Evolutionary conservation across 2,329 filamentous ascomycete genomes (phyloP), one percentile per base, ranked within the genome.

Genomic region (Xylaria sp.): DNA sequence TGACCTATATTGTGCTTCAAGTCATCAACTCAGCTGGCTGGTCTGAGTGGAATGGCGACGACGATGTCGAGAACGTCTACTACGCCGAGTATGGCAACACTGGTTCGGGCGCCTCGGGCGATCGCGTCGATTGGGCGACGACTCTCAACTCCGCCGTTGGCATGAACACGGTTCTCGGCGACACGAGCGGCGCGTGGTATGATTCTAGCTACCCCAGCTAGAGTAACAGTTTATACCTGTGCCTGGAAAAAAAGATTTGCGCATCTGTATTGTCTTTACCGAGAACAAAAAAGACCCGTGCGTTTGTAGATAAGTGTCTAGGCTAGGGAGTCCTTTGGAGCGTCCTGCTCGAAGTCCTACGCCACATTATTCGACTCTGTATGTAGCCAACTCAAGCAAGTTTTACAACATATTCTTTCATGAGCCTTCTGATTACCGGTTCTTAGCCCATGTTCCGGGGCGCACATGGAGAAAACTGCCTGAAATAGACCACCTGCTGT

Each of bases 1-100:
- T 43, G 8, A 28, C 47, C 52, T 15, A 46, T 21, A n/a, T n/a
- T n/a, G 46, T 3, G 6, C 25, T 25, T 38, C 9, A 46, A 23
- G 84, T 89, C 19, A 81, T 90, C 69, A 88, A 89, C 68, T 62
- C 78, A 1, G 81, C 82, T 0, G 88, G 87, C 0, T 90, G 88
- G 87, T 72, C 69, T 2, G 70, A 77, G 28, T 90, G 87, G 87
- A 80, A 80, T 60, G 77, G 76, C 2, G 77, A 82, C 45, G 71
- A 78, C n/a, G 78, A 80, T 37, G 87, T 84, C 1, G 78, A 77
- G 35, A 75, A 84, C 45, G 83, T 89, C 1, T 73, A 78, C 25
- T 89, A 84, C 65, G 84, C 76, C 9, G 88, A 90, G 78, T 89
- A 83, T 70, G 75, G 68, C 19, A 90, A 90, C 74, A 80, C 80